Conservation (phyloP, 345 rosid genomes). For the Salix udensis region DNA sequence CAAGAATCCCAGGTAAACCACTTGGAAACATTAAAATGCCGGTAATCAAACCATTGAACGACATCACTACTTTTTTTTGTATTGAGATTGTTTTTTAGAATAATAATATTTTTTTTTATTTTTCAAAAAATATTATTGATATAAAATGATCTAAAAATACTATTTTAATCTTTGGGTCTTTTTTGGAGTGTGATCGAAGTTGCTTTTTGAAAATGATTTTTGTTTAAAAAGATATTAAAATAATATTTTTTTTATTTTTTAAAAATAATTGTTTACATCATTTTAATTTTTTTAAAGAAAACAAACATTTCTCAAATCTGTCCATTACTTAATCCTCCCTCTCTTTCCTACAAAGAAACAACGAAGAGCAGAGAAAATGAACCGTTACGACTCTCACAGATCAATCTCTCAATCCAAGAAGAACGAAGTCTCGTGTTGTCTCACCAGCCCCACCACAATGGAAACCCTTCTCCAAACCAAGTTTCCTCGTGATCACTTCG, state of each 20-base stretch:
- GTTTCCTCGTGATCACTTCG: slow-evolving; percentile 31
- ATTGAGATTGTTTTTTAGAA: too few relatives aligned
- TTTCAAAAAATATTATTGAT: too few relatives aligned
- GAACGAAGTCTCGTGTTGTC: slow-evolving; percentile 51
- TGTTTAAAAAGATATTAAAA: too few relatives aligned
- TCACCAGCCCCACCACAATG: slow-evolving; percentile 39
- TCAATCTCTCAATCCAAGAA: slow-evolving; percentile 39
- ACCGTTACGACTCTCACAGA: slow-evolving; percentile 11
- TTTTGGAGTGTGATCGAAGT: too few relatives aligned
- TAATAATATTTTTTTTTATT: too few relatives aligned
- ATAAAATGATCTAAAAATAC: too few relatives aligned
- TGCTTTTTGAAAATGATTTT: too few relatives aligned
- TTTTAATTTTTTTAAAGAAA: too few relatives aligned
- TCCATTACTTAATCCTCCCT: neutral
- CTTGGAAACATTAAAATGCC: slow-evolving; percentile 11
- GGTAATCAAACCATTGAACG: slow-evolving; percentile 3
- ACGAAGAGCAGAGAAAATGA: slow-evolving; percentile 41
- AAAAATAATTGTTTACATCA: too few relatives aligned
- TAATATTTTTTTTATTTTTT: too few relatives aligned
- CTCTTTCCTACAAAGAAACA: slow-evolving; percentile 2
- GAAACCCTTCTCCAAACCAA: slow-evolving; percentile 33
- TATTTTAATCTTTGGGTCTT: too few relatives aligned
- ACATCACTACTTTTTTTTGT: too few relatives aligned
- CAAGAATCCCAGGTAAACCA: slow-evolving; percentile 1
- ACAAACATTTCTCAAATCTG: slow-evolving; percentile 5